These are phyloP conservation scores for Castanea crenata DNA, from an alignment of 306 rosid genomes.

Conservation along the genomic window DNA sequence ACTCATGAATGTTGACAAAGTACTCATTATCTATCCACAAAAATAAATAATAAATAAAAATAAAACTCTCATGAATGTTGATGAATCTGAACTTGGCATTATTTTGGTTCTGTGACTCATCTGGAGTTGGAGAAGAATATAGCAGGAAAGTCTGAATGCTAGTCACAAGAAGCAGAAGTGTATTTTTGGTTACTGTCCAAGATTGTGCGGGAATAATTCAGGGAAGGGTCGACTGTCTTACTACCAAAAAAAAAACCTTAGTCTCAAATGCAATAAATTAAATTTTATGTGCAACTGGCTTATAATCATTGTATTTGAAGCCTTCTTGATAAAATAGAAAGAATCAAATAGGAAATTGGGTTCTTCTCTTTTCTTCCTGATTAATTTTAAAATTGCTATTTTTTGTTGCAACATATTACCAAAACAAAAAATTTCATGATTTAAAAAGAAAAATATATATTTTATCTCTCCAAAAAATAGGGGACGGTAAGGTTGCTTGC, in stretches of 20 bases:
- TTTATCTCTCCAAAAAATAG: neutral
- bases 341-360: neutral
- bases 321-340: neutral
- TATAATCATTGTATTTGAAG: neutral
- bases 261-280: neutral
- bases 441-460: neutral
- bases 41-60: too few species aligned
- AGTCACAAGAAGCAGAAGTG: neutral
- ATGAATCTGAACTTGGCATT: neutral
- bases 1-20: neutral
- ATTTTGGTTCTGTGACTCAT: neutral
- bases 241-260: too few species aligned
- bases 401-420: neutral
- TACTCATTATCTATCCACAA: too few species aligned
- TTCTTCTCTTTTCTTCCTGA: neutral
- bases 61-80: neutral
- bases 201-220: neutral
- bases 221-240: neutral
- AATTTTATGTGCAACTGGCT: neutral
- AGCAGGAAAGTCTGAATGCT: neutral
- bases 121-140: neutral
- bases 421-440: neutral
- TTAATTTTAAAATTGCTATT: neutral
- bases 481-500: too few species aligned
- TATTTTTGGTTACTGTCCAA: neutral